Conservation (phyloP, 306 rosid genomes). For the Cucumis cinereus region DNA sequence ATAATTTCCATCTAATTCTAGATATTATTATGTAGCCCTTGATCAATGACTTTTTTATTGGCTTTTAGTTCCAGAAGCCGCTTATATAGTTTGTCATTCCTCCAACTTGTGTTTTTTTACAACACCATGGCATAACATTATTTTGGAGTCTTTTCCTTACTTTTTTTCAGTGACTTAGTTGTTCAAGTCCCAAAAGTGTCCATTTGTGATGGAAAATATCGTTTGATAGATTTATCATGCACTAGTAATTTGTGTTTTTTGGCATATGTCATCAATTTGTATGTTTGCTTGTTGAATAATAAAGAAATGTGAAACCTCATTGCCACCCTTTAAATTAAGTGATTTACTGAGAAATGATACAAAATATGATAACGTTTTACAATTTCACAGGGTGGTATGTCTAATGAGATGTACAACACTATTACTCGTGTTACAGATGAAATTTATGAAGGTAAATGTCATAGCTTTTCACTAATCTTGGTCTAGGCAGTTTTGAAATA, state of each 20-base stretch:
- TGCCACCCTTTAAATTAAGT: background rate
- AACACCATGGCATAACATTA: background rate
- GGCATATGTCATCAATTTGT: background rate
- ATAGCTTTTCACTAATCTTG: background rate
- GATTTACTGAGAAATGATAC: slow-evolving; percentile 15
- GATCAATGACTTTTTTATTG: background rate
- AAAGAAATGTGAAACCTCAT: background rate
- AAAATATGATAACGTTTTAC: slow-evolving; percentile 6
- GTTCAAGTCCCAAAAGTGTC: background rate
- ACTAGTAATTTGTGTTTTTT: background rate
- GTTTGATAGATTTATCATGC: background rate
- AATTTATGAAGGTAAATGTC: slow-evolving; percentile 68
- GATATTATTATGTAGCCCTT: background rate
- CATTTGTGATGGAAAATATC: background rate
- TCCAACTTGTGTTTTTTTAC: background rate
- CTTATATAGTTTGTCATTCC: background rate
- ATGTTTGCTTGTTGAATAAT: background rate
- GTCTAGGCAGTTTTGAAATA: slow-evolving; percentile 5
- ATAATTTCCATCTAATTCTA: background rate
- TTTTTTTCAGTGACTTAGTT: background rate
- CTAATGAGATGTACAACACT: slow-evolving; percentile 83
- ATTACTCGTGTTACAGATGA: slow-evolving; percentile 96
- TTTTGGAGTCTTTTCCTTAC: slow-evolving; percentile 4
- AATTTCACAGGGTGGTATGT: slow-evolving; percentile 90
- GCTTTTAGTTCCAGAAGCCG: background rate